Conservation (phyloP, 306 rosid species). For the Potentilla sterilis region DNA sequence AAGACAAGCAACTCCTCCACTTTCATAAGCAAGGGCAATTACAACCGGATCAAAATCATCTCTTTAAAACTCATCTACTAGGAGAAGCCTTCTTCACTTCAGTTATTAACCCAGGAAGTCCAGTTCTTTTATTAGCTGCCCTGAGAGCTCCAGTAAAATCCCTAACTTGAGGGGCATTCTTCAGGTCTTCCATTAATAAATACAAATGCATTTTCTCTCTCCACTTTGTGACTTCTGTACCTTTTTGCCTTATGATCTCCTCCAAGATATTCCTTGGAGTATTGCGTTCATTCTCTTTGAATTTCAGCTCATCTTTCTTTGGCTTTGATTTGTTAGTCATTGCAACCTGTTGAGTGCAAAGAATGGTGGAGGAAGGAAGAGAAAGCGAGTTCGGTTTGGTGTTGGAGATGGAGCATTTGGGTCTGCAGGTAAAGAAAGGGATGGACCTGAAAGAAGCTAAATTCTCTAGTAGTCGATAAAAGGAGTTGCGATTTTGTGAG, state of each 20-base stretch:
- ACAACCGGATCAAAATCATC: constrained; percentile 61
- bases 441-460: constrained; percentile 37
- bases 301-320: constrained; percentile 37
- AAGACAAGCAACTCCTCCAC: constrained; percentile 95
- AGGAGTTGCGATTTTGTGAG: too few relatives aligned
- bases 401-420: constrained; percentile 26
- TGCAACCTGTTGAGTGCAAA: constrained; percentile 46
- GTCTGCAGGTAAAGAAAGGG: constrained; percentile 38
- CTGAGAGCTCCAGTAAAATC: constrained; percentile 81
- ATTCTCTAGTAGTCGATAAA: constrained; percentile 40
- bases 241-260: constrained; percentile 90
- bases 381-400: constrained; percentile 34
- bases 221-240: constrained; percentile 59
- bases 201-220: constrained; percentile 58
- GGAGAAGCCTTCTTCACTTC: constrained; percentile 99
- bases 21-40: too few relatives aligned
- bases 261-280: constrained; percentile 88
- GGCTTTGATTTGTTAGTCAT: constrained; percentile 41
- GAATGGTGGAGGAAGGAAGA: not conserved
- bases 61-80: constrained; percentile 85
- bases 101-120: constrained; percentile 89
- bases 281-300: constrained; percentile 83
- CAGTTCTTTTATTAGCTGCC: constrained; percentile 66
- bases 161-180: constrained; percentile 64
- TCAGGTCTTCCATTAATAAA: constrained; percentile 52